Evolutionary conservation across 2,329 filamentous ascomycete genomes (phyloP).

Genomic region (Capronia epimyces): DNA sequence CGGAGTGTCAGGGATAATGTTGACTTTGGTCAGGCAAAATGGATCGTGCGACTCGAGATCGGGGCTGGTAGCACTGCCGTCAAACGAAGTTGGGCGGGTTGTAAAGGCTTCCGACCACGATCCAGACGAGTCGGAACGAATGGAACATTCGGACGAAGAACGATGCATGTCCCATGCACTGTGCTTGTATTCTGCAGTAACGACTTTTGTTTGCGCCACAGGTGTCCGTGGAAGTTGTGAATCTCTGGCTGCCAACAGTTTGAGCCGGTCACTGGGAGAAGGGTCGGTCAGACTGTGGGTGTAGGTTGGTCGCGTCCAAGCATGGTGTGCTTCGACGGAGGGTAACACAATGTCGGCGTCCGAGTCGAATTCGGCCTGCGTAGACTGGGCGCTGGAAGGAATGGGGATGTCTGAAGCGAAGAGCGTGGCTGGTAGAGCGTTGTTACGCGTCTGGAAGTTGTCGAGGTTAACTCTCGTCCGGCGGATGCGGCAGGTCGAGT

Average conservation of each 20-base stretch:
- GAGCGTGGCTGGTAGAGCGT: conserved; percentile 29
- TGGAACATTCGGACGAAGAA: conserved; percentile 54
- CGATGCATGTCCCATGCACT: conserved; percentile 42
- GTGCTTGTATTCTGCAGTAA: conserved; percentile 33
- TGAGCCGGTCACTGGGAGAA: conserved; percentile 34
- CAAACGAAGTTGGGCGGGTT: conserved; percentile 50
- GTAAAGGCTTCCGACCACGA: conserved; percentile 55
- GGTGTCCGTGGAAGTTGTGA: conserved; percentile 41
- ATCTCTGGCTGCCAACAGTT: conserved; percentile 36
- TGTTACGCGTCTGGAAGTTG: conserved; percentile 34
- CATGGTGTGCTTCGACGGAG: conserved; percentile 23
- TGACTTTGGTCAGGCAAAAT: conserved; percentile 43
- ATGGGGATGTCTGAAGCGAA: conserved; percentile 38
- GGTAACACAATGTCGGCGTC: conserved; percentile 32
- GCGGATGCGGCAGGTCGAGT: conserved; percentile 40
- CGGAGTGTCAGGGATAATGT: conserved; percentile 36
- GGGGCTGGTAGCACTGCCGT: conserved; percentile 57
- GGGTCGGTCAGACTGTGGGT: conserved; percentile 25
- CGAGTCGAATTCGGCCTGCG: conserved; percentile 11
- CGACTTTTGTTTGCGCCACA: conserved; percentile 41
- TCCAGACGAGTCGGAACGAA: conserved; percentile 57
- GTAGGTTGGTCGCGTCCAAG: conserved; percentile 12
- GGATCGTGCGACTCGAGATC: conserved; percentile 56
- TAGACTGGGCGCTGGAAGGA: conserved; percentile 34
- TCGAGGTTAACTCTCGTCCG: conserved; percentile 38